phyloP scores from a whole-genome alignment of 2,329 filamentous ascomycete species.

The Anthostomella pinea region DNA sequence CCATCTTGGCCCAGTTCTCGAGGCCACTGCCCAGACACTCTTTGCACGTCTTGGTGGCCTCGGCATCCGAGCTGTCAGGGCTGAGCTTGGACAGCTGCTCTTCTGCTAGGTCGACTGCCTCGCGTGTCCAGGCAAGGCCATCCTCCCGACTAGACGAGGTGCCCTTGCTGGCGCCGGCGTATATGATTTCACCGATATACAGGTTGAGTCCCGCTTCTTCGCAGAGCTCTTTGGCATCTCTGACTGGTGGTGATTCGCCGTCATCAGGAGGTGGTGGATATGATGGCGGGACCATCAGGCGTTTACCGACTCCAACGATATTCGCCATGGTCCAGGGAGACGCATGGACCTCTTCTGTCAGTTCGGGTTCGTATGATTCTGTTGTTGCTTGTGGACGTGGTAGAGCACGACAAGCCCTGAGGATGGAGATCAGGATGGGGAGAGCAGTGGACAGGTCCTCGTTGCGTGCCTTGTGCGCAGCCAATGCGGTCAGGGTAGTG shows the following conservation, averaged over 20 bases:
- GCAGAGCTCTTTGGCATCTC: constrained; percentile 65
- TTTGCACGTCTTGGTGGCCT: constrained; percentile 61
- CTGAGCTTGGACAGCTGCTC: constrained; percentile 54
- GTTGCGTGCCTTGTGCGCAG: constrained; percentile 70
- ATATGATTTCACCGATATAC: constrained; percentile 93
- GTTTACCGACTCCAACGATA: constrained; percentile 27
- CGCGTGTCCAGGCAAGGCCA: constrained; percentile 84
- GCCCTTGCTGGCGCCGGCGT: constrained; percentile 50
- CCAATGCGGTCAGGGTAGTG: constrained; percentile 71
- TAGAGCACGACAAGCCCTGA: constrained; percentile 70
- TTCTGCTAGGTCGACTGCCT: constrained; percentile 80
- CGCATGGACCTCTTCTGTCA: constrained; percentile 1
- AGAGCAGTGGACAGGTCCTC: constrained; percentile 68
- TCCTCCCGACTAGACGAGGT: constrained; percentile 48
- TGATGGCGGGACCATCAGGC: constrained; percentile 46
- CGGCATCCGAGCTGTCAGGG: constrained; percentile 38
- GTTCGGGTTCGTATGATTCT: constrained; percentile 8
- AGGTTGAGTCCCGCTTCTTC: constrained; percentile 83
- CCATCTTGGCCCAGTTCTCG: constrained; percentile 81
- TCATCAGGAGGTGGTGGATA: constrained; percentile 71
- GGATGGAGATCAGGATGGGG: constrained; percentile 79
- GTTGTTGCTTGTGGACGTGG: constrained; percentile 21
- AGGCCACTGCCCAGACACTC: constrained; percentile 76
- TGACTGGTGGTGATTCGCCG: constrained; percentile 65
- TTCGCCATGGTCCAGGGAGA: constrained; percentile 23